Percentiles rank a stretch among this genome's conserved stretches.
phyloP scores from a whole-genome alignment of 139 green algal species.

The Chlorella sp. region DNA sequence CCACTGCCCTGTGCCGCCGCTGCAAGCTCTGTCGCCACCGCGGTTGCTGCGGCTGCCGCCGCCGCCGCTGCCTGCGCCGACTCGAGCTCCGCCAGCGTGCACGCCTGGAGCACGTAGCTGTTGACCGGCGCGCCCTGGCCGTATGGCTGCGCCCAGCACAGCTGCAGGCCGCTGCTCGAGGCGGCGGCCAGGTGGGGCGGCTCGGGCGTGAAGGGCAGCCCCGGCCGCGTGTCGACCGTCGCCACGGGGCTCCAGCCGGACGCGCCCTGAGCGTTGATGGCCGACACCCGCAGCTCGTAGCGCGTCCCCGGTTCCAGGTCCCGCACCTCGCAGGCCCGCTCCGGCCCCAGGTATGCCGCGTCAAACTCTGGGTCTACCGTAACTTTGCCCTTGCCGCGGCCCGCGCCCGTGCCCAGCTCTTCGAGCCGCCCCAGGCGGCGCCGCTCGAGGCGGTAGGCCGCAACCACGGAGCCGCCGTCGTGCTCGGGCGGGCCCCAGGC shows the following conservation, averaged over 20 bases:
- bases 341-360: slow-evolving; percentile 18
- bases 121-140: slow-evolving; percentile 47
- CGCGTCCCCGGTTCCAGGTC: slow-evolving; percentile 40
- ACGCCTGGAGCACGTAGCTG: slow-evolving; percentile 47
- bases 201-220: slow-evolving; percentile 24
- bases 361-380: neutral
- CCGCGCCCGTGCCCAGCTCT: slow-evolving; percentile 9
- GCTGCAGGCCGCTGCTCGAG: slow-evolving; percentile 18
- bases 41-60: neutral
- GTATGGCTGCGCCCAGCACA: slow-evolving; percentile 47
- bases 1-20: neutral
- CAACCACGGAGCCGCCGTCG: slow-evolving; percentile 58
- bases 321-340: slow-evolving; percentile 19
- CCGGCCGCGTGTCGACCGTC: slow-evolving; percentile 17
- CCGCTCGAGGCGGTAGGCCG: slow-evolving; percentile 60
- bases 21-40: slow-evolving; percentile 15
- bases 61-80: neutral
- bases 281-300: slow-evolving; percentile 60
- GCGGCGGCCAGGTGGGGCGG: slow-evolving; percentile 6
- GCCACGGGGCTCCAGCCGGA: slow-evolving; percentile 35
- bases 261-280: slow-evolving; percentile 53
- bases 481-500: slow-evolving; percentile 52
- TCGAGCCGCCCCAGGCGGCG: slow-evolving; percentile 1
- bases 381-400: slow-evolving; percentile 19
- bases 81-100: too few relatives aligned